phyloP scores from a whole-genome alignment of 306 rosid species.

The Calophaca sinica region DNA sequence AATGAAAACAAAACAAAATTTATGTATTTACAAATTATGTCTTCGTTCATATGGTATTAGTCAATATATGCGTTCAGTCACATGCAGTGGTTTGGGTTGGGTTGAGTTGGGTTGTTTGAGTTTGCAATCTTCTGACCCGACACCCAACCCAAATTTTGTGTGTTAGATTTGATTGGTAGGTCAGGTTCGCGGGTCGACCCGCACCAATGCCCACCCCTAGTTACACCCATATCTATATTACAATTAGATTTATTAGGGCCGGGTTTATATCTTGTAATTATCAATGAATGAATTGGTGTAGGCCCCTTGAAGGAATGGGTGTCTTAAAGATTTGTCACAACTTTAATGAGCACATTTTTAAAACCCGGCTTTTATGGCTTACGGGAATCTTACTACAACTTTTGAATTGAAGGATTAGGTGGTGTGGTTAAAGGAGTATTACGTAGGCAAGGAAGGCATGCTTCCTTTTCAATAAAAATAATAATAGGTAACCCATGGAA shows the following conservation, averaged over 20 bases:
- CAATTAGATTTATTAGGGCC: conserved; percentile 22
- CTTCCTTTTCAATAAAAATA: conserved; percentile 54
- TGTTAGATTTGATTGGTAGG: too few species aligned
- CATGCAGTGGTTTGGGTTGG: too few species aligned
- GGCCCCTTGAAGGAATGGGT: conserved; percentile 54
- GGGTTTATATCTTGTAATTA: conserved; percentile 27
- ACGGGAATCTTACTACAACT: conserved; percentile 48
- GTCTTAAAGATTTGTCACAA: conserved; percentile 61
- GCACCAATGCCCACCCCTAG: too few species aligned
- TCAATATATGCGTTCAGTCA: too few species aligned
- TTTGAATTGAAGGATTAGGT: conserved; percentile 53
- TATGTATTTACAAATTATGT: too few species aligned
- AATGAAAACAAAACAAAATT: too few species aligned
- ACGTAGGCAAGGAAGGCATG: conserved; percentile 74
- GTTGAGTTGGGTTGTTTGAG: too few species aligned
- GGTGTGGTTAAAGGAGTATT: conserved; percentile 52
- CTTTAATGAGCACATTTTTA: conserved; percentile 60
- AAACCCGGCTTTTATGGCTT: conserved; percentile 53
- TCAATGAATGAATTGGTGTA: conserved; percentile 46
- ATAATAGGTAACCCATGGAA: conserved; percentile 46
- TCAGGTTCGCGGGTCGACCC: too few species aligned
- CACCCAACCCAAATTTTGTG: too few species aligned
- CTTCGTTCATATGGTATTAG: too few species aligned
- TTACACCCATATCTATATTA: too few species aligned
- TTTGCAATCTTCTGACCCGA: too few species aligned